Evolutionary conservation across 106 monocot genomes (phyloP).

Genomic region (Gastrodia elata): DNA sequence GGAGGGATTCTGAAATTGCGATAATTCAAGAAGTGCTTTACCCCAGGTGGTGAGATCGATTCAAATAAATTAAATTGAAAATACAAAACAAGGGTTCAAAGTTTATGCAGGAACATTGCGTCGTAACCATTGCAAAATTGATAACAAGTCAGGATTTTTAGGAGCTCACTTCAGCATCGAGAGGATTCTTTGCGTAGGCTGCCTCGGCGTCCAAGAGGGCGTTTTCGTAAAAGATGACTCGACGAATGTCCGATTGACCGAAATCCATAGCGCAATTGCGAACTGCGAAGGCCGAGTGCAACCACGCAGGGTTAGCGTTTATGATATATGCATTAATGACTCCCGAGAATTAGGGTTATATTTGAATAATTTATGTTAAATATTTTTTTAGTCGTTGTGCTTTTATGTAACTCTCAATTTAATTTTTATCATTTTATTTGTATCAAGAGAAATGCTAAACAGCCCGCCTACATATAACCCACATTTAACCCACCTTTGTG

Average conservation of each 20-base stretch:
- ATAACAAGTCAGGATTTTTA: background rate
- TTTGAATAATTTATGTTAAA: no score
- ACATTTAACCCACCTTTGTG: no score
- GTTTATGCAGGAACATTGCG: background rate
- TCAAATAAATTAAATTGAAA: background rate
- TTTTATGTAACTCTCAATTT: no score
- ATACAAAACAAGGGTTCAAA: background rate
- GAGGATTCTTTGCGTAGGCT: slow-evolving; percentile 49
- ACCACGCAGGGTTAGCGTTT: background rate
- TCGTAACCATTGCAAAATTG: background rate
- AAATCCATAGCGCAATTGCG: slow-evolving; percentile 23
- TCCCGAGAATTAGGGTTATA: no score
- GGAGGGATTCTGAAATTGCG: slow-evolving; percentile 12
- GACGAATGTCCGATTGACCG: slow-evolving; percentile 32
- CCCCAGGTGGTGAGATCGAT: slow-evolving; percentile 17
- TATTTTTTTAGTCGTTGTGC: no score
- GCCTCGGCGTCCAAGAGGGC: slow-evolving; percentile 50
- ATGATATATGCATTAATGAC: no score
- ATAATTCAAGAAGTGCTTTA: slow-evolving; percentile 12
- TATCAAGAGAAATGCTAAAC: no score
- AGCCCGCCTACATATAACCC: no score
- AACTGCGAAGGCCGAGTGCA: background rate
- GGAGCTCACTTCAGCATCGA: slow-evolving; percentile 53
- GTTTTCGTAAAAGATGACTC: slow-evolving; percentile 59
- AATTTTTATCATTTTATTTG: no score